Base-by-base conservation (phyloP, 257 asterid genomes). In the Solanum pennellii region DNA sequence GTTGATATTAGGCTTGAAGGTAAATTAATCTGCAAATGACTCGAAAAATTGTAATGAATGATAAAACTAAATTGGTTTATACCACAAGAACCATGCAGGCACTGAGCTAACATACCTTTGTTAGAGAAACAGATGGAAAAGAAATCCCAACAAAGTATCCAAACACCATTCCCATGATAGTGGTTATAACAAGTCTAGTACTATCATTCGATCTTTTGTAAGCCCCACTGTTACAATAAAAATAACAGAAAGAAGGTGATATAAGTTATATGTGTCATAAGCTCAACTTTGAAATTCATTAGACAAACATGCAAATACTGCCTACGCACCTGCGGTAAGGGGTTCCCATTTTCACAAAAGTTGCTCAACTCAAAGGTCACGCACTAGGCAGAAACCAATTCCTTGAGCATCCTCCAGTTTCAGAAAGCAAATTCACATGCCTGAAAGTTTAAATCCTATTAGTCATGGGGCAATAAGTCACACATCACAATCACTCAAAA, bases 101-200 rank as follows among this genome's bases (percentile, higher is more conserved):
- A 31, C 74, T 37, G 83, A 85, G n/a, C 44, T 84, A 47, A 74
- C 91, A 62, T 94, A 97, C 99, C 97, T 93, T 96, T 84, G 94
- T 87, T 85, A 96, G 89, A 84, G 98, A 91, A 91, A 92, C 97
- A 80, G 95, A 93, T 56, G 99, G 99, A 93, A 96, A 97, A 7
- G 99, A 96, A 80, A 96, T 93, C 83, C 99, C 99, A 47, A 97
- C 85, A 86, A 95, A 91, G 92, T 97, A 97, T 91, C 99, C 99
- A 86, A 97, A 91, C 87, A 96, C 94, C 92, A 96, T 93, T 86
- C 99, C 99, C 91, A 93, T 93, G 89, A 97, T 88, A 88, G 98
- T 92, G 77, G 99, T 94, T 72, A 95, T 89, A 72, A 97, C 42
- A 74, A 97, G 95, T 76, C 98, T 93, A 69, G 93, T 93, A 77